Conservation (phyloP, 495 filamentous ascomycete species). For the Schizothecium vesticola region DNA sequence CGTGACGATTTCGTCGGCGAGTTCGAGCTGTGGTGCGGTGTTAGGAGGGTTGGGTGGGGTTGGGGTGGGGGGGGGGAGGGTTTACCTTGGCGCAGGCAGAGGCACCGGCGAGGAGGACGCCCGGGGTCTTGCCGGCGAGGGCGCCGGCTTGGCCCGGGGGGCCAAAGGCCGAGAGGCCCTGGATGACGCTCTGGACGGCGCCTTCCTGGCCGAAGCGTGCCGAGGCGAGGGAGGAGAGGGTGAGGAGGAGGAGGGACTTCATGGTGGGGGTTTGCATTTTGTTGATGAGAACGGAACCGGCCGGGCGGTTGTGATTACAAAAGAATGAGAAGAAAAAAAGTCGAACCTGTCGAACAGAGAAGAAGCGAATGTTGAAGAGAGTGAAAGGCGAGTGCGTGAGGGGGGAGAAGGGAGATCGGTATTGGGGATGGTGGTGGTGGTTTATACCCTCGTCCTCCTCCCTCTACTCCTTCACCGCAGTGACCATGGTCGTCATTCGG, state of each 20-base stretch:
- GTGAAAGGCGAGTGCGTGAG: background rate
- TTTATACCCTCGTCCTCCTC: background rate
- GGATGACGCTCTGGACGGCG: constrained; percentile 39
- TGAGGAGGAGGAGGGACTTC: constrained; percentile 17
- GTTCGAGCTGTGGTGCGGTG: constrained; percentile 38
- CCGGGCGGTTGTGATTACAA: constrained; percentile 19
- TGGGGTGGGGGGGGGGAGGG: background rate
- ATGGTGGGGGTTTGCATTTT: constrained; percentile 16
- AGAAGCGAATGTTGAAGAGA: constrained; percentile 10
- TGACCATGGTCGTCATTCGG: background rate
- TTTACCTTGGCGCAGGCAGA: constrained; percentile 52
- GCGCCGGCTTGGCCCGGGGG: constrained; percentile 49
- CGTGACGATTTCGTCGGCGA: constrained; percentile 53
- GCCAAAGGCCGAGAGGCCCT: constrained; percentile 43
- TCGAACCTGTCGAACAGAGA: constrained; percentile 27
- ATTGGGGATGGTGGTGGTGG: background rate
- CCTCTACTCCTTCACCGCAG: background rate
- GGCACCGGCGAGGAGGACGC: constrained; percentile 50
- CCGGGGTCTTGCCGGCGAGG: constrained; percentile 46
- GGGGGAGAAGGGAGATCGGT: background rate
- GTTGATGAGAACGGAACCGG: constrained; percentile 12
- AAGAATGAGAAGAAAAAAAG: constrained; percentile 8
- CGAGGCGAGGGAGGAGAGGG: constrained; percentile 38
- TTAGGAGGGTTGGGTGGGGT: background rate
- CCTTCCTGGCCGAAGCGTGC: constrained; percentile 55